A percentile compares a stretch with the other conserved stretches of the same genome.
These are phyloP conservation scores for Boletus tomentosulus DNA, from an alignment of 768 basidiomycete species.

Conservation along the genomic window DNA sequence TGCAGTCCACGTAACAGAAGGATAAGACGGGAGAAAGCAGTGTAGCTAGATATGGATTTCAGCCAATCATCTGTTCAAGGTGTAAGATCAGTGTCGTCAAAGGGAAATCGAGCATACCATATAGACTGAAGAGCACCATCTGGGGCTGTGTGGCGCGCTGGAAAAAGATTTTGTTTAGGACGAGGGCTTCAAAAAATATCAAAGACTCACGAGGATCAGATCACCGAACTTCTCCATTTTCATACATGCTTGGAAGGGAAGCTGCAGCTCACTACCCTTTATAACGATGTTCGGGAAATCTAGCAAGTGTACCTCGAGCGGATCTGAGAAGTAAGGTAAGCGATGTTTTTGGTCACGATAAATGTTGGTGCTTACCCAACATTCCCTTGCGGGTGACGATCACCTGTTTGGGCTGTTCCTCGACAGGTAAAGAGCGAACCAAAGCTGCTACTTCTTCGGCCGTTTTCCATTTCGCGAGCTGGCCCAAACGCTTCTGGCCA, in stretches of 20 bases:
- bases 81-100: constrained; percentile 5
- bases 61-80: constrained; percentile 83
- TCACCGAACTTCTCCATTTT: constrained; percentile 99
- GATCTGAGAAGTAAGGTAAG: constrained; percentile 45
- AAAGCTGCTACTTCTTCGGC: constrained; percentile 99
- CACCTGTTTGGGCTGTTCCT: constrained; percentile 99
- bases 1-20: constrained; percentile 95
- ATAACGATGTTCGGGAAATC: constrained; percentile 99
- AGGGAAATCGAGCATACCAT: constrained; percentile 45
- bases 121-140: constrained; percentile 98
- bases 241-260: constrained; percentile 99
- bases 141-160: constrained; percentile 96
- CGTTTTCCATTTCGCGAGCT: constrained; percentile 99
- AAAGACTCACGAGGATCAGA: constrained; percentile 66
- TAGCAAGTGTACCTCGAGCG: constrained; percentile 95
- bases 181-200: background rate
- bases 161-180: constrained; percentile 1
- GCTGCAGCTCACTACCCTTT: constrained; percentile 95
- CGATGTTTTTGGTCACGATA: background rate
- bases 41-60: constrained; percentile 98
- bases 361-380: constrained; percentile 58
- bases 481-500: constrained; percentile 98
- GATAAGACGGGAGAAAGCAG: constrained; percentile 96
- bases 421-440: constrained; percentile 96
- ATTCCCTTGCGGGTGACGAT: constrained; percentile 99